A percentile compares a stretch with the other conserved stretches of the same genome.
phyloP scores from a whole-genome alignment of 768 basidiomycete genomes.

The Porphyrellus cyaneotinctus region DNA sequence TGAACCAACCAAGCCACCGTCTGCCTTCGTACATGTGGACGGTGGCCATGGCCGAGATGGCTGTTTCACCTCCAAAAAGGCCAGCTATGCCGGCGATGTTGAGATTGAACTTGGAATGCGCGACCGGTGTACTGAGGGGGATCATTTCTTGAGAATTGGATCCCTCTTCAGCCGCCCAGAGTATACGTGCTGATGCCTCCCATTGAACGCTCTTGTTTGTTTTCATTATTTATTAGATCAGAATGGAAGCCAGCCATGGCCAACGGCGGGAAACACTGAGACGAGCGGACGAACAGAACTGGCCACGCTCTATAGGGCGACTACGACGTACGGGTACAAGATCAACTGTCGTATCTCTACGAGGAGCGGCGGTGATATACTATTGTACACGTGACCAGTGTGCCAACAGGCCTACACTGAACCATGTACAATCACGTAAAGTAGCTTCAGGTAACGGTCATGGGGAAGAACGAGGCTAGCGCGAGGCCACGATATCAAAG shows the following conservation, averaged over 20 bases:
- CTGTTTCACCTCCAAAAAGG: slow-evolving; percentile 36
- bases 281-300: no score
- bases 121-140: slow-evolving; percentile 8
- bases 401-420: no score
- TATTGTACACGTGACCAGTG: no score
- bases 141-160: slow-evolving; percentile 14
- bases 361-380: no score
- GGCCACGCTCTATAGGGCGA: no score
- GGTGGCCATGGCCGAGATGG: slow-evolving; percentile 28
- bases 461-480: not conserved
- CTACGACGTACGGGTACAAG: no score
- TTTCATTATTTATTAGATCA: no score
- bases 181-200: not conserved
- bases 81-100: slow-evolving; percentile 31
- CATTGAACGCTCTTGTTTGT: no score
- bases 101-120: slow-evolving; percentile 12
- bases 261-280: no score
- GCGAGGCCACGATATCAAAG: not conserved
- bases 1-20: slow-evolving; percentile 35
- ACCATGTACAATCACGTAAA: no score
- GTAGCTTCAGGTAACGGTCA: not conserved
- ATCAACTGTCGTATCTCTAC: no score
- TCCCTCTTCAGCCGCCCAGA: slow-evolving; percentile 28
- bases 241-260: no score
- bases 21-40: slow-evolving; percentile 17